Percentiles rank a stretch among this genome's conserved stretches.
Evolutionary conservation across 345 rosid species (phyloP).

Genomic region (Gossypium rotundifolium): DNA sequence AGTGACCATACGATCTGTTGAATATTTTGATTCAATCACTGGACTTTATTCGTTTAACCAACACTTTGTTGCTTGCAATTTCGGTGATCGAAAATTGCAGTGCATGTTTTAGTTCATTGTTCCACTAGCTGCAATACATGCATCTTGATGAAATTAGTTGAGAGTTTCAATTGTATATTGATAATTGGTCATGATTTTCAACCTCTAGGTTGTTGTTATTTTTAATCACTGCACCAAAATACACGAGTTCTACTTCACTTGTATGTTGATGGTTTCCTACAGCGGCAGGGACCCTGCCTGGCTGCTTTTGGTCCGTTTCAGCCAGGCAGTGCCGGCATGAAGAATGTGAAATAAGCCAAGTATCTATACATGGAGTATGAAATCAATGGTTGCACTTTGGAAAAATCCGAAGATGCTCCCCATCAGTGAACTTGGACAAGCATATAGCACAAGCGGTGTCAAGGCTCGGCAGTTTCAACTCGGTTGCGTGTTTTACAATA

Average conservation of each 20-base stretch:
- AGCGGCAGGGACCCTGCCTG: neutral
- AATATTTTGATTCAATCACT: neutral
- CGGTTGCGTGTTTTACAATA: slow-evolving; percentile 33
- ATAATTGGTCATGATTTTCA: no score
- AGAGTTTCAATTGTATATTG: no score
- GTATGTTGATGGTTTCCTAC: neutral
- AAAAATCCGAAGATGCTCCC: slow-evolving; percentile 41
- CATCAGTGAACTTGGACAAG: slow-evolving; percentile 35
- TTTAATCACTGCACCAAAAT: no score
- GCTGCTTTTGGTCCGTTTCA: neutral
- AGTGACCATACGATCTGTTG: neutral
- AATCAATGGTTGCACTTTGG: slow-evolving; percentile 28
- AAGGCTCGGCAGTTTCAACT: slow-evolving; percentile 33
- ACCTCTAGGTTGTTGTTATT: no score
- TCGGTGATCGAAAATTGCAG: no score
- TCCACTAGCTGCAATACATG: no score
- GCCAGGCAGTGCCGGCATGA: slow-evolving; percentile 50
- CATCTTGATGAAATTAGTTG: no score
- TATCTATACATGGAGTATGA: slow-evolving; percentile 1
- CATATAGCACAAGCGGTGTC: slow-evolving; percentile 28
- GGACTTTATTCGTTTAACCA: neutral
- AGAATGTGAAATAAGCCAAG: slow-evolving; percentile 56
- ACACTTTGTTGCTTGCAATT: neutral
- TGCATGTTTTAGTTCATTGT: no score
- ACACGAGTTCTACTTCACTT: no score